Conservation (phyloP, 1,284 basidiomycete genomes). For the Ustilago lituana region DNA sequence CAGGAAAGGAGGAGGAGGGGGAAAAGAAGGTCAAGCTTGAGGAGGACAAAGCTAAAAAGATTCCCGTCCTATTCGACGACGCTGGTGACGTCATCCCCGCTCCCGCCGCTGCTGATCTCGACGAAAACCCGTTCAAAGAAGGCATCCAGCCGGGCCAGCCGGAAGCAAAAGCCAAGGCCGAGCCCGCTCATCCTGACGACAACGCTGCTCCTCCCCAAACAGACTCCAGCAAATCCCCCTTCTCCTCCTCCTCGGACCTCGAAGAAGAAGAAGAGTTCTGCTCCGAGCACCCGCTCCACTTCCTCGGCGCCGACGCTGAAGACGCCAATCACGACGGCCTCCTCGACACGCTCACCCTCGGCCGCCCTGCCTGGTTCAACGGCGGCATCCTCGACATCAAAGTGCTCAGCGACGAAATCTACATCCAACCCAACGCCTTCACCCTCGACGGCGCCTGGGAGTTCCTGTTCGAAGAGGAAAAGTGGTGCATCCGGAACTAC, state of each 20-base stretch:
- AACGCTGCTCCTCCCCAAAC: not conserved
- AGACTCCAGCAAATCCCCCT: not conserved
- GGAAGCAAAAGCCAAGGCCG: not conserved
- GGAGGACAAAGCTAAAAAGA: conserved; percentile 1
- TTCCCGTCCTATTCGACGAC: conserved; percentile 11
- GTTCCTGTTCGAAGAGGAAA: conserved; percentile 38
- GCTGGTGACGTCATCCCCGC: conserved; percentile 6
- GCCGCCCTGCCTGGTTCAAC: conserved; percentile 44
- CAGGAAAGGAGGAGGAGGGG: not conserved
- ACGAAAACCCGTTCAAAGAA: conserved; percentile 20
- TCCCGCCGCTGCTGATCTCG: not conserved
- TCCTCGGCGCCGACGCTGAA: conserved; percentile 37
- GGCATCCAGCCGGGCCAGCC: conserved; percentile 14
- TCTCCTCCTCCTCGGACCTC: not conserved
- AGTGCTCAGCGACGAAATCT: conserved; percentile 22
- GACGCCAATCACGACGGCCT: conserved; percentile 24
- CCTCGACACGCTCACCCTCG: conserved; percentile 16
- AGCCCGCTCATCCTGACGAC: not conserved
- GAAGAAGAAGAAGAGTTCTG: conserved; percentile 40
- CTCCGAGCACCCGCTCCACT: conserved; percentile 43
- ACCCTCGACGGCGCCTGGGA: conserved; percentile 39
- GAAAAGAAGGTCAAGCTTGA: not conserved
- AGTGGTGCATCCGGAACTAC: conserved; percentile 48
- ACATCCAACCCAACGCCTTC: conserved; percentile 35
- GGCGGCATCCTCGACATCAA: conserved; percentile 44